These are phyloP conservation scores for Solanum hybrid DNA, from an alignment of 305 asterid genomes.

Conservation along the genomic window DNA sequence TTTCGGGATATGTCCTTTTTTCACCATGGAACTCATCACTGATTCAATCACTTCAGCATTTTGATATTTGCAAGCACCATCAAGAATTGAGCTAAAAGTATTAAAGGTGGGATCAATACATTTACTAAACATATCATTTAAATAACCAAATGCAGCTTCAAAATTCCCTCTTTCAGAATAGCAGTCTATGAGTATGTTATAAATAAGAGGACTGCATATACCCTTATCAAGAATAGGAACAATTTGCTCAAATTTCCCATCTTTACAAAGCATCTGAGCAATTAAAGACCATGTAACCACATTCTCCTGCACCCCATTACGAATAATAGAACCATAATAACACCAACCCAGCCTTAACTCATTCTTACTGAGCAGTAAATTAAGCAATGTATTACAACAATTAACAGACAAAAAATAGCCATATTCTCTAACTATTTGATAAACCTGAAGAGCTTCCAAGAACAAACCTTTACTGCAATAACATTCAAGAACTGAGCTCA, in stretches of 20 bases:
- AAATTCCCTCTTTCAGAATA: conserved; percentile 53
- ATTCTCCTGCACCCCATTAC: conserved; percentile 38
- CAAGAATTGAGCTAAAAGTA: conserved; percentile 50
- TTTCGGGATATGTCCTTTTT: conserved; percentile 29
- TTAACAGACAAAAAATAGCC: conserved; percentile 23
- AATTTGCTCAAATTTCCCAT: conserved; percentile 45
- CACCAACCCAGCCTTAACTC: conserved; percentile 50
- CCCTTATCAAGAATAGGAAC: conserved; percentile 38
- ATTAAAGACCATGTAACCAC: conserved; percentile 43
- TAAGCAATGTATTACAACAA: conserved; percentile 40
- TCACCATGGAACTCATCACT: conserved; percentile 29
- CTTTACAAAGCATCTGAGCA: conserved; percentile 37
- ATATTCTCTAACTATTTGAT: conserved; percentile 24
- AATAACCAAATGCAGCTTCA: conserved; percentile 41
- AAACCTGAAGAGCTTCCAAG: conserved; percentile 39
- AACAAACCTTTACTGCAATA: conserved; percentile 40
- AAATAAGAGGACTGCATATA: conserved; percentile 22
- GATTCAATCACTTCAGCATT: conserved; percentile 29
- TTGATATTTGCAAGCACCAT: conserved; percentile 57
- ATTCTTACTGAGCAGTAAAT: conserved; percentile 34
- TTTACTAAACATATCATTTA: conserved; percentile 28
- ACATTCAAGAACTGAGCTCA: conserved; percentile 37
- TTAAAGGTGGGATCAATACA: conserved; percentile 34
- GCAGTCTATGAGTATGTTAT: conserved; percentile 41
- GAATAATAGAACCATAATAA: conserved; percentile 37